Conservation (phyloP, 2,329 filamentous ascomycete genomes). For the Epichloe baconii region DNA sequence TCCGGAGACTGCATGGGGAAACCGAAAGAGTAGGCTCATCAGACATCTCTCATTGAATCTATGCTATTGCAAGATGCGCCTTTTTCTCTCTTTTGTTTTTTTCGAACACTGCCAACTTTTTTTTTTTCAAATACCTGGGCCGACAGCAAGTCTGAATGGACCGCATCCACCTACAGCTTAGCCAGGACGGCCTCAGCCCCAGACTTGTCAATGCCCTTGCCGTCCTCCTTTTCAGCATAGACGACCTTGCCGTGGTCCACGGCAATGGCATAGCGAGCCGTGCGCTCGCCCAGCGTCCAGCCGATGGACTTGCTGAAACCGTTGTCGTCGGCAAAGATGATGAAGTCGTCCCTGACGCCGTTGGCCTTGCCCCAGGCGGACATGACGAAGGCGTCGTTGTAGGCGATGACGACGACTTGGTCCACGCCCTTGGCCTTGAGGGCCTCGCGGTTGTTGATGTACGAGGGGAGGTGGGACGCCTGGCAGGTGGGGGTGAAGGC, state of each 20-base stretch:
- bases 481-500: constrained; percentile 85
- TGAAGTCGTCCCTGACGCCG: constrained; percentile 54
- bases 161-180: constrained; percentile 28
- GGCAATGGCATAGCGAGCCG: constrained; percentile 66
- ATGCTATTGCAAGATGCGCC: not conserved
- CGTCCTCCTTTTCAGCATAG: constrained; percentile 64
- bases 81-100: not conserved
- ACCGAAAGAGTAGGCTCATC: not conserved
- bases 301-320: constrained; percentile 67
- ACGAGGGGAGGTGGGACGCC: constrained; percentile 67
- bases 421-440: constrained; percentile 75
- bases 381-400: constrained; percentile 81
- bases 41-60: not conserved
- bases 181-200: constrained; percentile 41
- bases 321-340: constrained; percentile 61
- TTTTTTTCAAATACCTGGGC: too few species aligned
- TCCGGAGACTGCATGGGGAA: too few species aligned
- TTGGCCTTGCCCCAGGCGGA: constrained; percentile 85
- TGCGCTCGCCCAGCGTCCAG: constrained; percentile 64
- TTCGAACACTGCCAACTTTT: too few species aligned
- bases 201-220: constrained; percentile 32
- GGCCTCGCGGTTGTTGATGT: constrained; percentile 56
- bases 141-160: too few species aligned
- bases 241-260: constrained; percentile 72
- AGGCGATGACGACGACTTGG: constrained; percentile 66